These are phyloP conservation scores for Penicillium italicum DNA, from an alignment of 2,329 filamentous ascomycete genomes.

Conservation along the genomic window DNA sequence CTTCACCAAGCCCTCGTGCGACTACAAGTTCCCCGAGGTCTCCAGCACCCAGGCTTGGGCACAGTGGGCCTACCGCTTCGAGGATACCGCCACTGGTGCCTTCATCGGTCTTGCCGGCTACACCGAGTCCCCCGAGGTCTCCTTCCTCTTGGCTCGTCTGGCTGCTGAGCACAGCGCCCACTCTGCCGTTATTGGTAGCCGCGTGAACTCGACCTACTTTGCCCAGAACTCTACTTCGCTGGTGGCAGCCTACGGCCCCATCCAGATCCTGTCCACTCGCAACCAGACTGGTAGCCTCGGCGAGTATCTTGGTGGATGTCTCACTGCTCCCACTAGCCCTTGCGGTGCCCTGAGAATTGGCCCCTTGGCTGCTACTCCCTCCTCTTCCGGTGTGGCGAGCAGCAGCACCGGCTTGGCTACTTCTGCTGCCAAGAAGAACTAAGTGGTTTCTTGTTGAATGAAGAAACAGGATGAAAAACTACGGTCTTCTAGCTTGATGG, in stretches of 20 bases:
- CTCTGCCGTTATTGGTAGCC: constrained; percentile 21
- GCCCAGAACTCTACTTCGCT: constrained; percentile 21
- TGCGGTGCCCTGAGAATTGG: constrained; percentile 25
- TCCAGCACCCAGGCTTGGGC: constrained; percentile 17
- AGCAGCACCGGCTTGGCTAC: neutral
- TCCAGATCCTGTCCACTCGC: constrained; percentile 19
- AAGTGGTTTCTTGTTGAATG: neutral
- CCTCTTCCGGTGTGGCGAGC: constrained; percentile 4
- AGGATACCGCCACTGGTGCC: constrained; percentile 22
- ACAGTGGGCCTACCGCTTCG: constrained; percentile 20
- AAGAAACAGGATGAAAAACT: too few relatives aligned
- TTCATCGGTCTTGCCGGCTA: constrained; percentile 29
- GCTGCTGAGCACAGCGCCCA: constrained; percentile 27
- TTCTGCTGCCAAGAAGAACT: neutral
- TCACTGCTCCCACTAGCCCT: constrained; percentile 19
- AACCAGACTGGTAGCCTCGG: constrained; percentile 25
- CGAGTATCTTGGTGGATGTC: constrained; percentile 22
- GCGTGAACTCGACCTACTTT: constrained; percentile 16
- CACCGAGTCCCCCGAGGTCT: constrained; percentile 29
- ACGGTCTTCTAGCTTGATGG: too few relatives aligned
- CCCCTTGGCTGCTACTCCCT: constrained; percentile 22
- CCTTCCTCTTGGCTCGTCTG: constrained; percentile 30
- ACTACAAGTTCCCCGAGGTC: constrained; percentile 21
- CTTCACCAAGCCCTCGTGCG: constrained; percentile 22
- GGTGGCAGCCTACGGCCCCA: constrained; percentile 23